Base-by-base conservation (phyloP, 192 early-diverging fungal genomes). In the Umbelopsis isabellina region DNA sequence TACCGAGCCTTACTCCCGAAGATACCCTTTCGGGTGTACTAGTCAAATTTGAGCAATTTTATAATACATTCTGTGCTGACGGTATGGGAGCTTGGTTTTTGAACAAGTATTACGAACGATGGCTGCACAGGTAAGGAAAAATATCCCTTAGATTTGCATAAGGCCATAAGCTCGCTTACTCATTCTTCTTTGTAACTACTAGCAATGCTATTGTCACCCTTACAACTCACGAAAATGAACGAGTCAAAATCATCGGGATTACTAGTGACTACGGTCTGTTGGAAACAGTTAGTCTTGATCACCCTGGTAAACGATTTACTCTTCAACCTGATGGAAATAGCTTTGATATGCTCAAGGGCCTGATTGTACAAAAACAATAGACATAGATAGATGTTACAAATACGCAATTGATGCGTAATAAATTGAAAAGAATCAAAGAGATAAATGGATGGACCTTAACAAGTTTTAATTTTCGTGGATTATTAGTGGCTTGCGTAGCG, bases 321-420 rank as follows among this genome's bases (percentile, higher is more conserved):
- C 77, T 99, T 44, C 94, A 97, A 79, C 97, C 97, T 6, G 97
- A 97, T 71, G 97, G 97, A 9, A 99, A 98, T 78, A 91, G 89
- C 37, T 99, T 99, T 79, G 97, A 99, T 77, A 97, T 99, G 94
- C 86, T 98, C 75, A 89, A 92, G 66, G 94, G 94, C 0, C 74
- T 99, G 49, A 95, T 99, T 73, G 87, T 83, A 18, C 74, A 77
- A 6, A 97, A 95, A 67, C 65, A 78, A 49, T 88, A 61, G 55
- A 83, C 73, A 21, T 49, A 49, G 16, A 49, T 20, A 20, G 20
- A 16, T 20, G 3, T 16, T 30, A 30, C 27, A 49, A 21, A 49
- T 13, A 16, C 18, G 8, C 51, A 23, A 23, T 53, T 25, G 22
- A 52, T 23, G 23, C 22, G 27, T 30, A 30, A 30, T 23, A 53